Conservation (phyloP, 2,329 filamentous ascomycete species). For the Colletotrichum orchidophilum region DNA sequence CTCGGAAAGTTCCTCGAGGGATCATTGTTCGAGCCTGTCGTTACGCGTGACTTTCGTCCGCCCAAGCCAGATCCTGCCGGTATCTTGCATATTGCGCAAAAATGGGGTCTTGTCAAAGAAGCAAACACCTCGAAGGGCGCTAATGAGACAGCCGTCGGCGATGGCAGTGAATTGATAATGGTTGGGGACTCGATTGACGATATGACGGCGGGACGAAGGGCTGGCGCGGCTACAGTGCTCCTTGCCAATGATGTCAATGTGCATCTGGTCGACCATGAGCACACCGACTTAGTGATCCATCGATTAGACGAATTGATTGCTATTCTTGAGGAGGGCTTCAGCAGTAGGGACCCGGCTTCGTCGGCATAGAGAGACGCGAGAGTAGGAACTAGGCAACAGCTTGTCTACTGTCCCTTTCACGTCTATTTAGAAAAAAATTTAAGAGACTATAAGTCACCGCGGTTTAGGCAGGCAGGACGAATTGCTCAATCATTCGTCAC, state of each 20-base stretch:
- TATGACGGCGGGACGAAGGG: slow-evolving; percentile 84
- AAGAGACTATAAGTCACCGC: not conserved
- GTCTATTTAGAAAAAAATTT: not conserved
- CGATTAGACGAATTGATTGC: slow-evolving; percentile 80
- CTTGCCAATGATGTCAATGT: slow-evolving; percentile 84
- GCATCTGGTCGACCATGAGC: slow-evolving; percentile 73
- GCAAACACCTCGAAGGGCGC: not conserved
- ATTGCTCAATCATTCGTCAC: slow-evolving; percentile 26
- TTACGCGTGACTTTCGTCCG: slow-evolving; percentile 84
- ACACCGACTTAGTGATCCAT: slow-evolving; percentile 79
- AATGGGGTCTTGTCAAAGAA: slow-evolving; percentile 68
- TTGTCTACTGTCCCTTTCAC: not conserved
- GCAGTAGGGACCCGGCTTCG: slow-evolving; percentile 40
- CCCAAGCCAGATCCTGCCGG: slow-evolving; percentile 91
- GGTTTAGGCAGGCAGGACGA: not conserved
- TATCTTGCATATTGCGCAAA: slow-evolving; percentile 83
- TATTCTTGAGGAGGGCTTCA: slow-evolving; percentile 79
- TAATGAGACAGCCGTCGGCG: slow-evolving; percentile 37
- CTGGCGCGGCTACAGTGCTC: slow-evolving; percentile 91
- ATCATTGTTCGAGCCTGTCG: slow-evolving; percentile 77
- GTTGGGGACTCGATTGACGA: slow-evolving; percentile 89
- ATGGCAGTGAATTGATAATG: slow-evolving; percentile 66
- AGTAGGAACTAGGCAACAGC: too few relatives aligned
- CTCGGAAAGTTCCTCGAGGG: slow-evolving; percentile 77
- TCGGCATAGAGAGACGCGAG: not conserved